Base-by-base conservation (phyloP, 2,329 filamentous ascomycete genomes). In the Microsporum audouinii region DNA sequence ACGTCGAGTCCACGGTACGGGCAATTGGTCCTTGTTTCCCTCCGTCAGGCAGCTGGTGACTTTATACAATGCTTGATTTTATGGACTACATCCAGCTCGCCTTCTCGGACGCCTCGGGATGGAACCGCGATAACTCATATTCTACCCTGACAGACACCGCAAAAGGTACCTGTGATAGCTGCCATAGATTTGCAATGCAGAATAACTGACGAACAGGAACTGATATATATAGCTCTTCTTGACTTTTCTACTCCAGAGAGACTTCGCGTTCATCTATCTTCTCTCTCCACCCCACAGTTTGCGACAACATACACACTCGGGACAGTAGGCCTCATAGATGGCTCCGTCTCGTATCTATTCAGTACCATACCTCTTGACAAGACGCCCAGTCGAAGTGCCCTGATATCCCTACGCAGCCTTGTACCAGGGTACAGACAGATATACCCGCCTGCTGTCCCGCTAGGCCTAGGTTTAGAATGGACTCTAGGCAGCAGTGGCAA, bases 301-400 rank as follows among this genome's bases (percentile, higher is more conserved):
- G 92, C 91, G 29, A 95, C 91, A 14, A 92, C 91, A 41, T 99
- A 99, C 75, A 88, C 89, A 47, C 83, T 99, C 51, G 90, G 91
- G 63, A 95, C 87, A 47, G 83, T 95, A 14, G 94, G 92, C 63
- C 82, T 95, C 39, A 91, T 99, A 58, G 92, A 97, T 76, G 94
- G 94, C 72, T 96, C 91, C n/a, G 83, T 99, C 61, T 95, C 91
- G 12, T 99, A 97, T 76, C 84, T 99, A 60, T 97, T 95, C 78
- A 95, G 91, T 57, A 95, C 90, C 2, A 80, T 94, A 6, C 86
- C 90, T 10, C 81, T 97, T 61, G 77, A 80, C 43, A 79, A 86
- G 58, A 77, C 83, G 23, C 76, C 77, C 65, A 90, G 80, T 73
- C 83, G 84, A 73, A 95, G 89, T 67, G 85, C 86, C 56, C 78